A percentile compares a stretch with the other conserved stretches of the same genome.
phyloP scores from a whole-genome alignment of 768 basidiomycete species.

The Crucibulum laeve region DNA sequence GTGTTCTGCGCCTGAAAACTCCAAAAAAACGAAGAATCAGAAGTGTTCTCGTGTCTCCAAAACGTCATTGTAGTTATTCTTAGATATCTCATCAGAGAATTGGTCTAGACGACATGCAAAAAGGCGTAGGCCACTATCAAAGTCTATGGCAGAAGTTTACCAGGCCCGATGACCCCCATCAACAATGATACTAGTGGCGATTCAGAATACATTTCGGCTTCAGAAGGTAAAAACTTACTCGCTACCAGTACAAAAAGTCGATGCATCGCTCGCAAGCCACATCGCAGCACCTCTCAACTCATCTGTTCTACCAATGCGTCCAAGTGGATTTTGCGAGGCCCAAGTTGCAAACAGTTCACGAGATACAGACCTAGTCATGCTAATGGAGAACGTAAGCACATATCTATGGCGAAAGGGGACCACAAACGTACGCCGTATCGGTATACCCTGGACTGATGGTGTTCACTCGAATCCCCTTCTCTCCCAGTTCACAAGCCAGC shows the following conservation, averaged over 20 bases:
- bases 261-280: constrained; percentile 69
- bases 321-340: constrained; percentile 59
- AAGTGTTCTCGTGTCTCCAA: neutral
- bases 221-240: constrained; percentile 29
- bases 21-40: neutral
- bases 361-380: constrained; percentile 48
- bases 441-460: constrained; percentile 70
- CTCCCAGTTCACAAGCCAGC: constrained; percentile 72
- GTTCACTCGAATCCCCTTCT: constrained; percentile 66
- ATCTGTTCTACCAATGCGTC: constrained; percentile 60
- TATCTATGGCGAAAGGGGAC: neutral
- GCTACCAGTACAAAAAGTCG: constrained; percentile 71
- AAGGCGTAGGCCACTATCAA: no score
- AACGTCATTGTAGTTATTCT: no score
- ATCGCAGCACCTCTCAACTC: constrained; percentile 64
- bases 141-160: no score
- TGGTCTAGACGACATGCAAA: no score
- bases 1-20: no score
- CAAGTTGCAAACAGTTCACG: constrained; percentile 49
- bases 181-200: constrained; percentile 1
- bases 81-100: no score
- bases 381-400: constrained; percentile 6
- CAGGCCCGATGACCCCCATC: constrained; percentile 1
- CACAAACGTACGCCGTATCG: constrained; percentile 34
- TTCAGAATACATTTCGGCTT: neutral